phyloP scores from a whole-genome alignment of 257 asterid species.

The Fraxinus pennsylvanica region DNA sequence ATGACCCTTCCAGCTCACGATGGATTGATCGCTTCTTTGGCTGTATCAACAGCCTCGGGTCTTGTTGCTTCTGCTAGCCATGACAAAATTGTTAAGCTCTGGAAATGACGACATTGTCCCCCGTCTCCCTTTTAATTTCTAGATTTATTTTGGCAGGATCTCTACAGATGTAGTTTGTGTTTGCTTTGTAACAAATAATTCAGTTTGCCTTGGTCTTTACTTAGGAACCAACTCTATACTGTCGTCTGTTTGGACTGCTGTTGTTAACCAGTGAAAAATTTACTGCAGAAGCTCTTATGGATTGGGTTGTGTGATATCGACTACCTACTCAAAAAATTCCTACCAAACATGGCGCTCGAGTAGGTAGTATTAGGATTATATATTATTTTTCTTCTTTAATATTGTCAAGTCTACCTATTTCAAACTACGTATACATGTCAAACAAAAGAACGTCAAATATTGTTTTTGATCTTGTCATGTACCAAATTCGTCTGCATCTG shows the following conservation, averaged over 20 bases:
- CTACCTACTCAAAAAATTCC: not conserved
- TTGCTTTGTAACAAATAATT: not conserved
- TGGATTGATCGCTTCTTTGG: slow-evolving; percentile 75
- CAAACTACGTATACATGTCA: too few relatives aligned
- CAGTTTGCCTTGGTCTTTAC: slow-evolving; percentile 6
- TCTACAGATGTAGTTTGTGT: slow-evolving; percentile 3
- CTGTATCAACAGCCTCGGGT: slow-evolving; percentile 72
- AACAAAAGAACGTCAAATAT: too few relatives aligned
- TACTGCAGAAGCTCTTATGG: slow-evolving; percentile 12
- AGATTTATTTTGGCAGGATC: not conserved
- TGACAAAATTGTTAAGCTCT: slow-evolving; percentile 77
- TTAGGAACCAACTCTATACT: slow-evolving; percentile 28
- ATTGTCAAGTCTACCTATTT: too few relatives aligned
- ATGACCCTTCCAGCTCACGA: slow-evolving; percentile 83
- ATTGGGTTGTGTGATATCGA: not conserved
- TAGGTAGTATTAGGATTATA: too few relatives aligned
- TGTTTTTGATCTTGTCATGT: too few relatives aligned
- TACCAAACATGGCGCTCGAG: too few relatives aligned
- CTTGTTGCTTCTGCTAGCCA: slow-evolving; percentile 93
- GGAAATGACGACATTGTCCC: slow-evolving; percentile 46
- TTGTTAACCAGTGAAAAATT: slow-evolving; percentile 6
- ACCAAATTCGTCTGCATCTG: too few relatives aligned
- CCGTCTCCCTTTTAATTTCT: not conserved
- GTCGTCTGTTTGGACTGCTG: slow-evolving; percentile 7
- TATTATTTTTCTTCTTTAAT: not conserved